Evolutionary conservation across 83 land plant genomes (phyloP).

Genomic region (Thuja plicata): DNA sequence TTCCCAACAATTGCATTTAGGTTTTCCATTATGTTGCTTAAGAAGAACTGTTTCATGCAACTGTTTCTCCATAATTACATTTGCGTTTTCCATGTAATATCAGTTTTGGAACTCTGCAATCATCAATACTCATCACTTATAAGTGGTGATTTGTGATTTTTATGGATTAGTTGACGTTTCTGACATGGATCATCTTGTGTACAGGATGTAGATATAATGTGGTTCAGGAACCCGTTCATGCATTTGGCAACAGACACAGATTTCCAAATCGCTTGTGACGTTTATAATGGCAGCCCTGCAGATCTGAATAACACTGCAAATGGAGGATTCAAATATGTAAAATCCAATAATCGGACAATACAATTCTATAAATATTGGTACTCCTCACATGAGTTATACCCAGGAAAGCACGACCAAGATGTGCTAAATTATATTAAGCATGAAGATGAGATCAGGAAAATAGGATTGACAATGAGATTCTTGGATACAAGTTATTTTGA

Average conservation of each 20-base stretch:
- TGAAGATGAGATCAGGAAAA: constrained; percentile 28
- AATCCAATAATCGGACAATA: constrained; percentile 48
- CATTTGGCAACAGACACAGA: constrained; percentile 38
- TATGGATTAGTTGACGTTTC: neutral
- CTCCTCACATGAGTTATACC: constrained; percentile 28
- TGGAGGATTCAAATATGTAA: constrained; percentile 50
- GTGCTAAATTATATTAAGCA: constrained; percentile 60
- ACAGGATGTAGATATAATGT: constrained; percentile 73
- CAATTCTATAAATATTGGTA: constrained; percentile 63
- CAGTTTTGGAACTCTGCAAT: no score
- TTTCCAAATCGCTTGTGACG: constrained; percentile 60
- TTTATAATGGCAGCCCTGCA: constrained; percentile 29
- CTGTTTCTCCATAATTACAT: no score
- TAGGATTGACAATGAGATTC: constrained; percentile 50
- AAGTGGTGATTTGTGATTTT: neutral
- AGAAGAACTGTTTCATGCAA: no score
- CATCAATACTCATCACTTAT: neutral
- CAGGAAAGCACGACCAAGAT: constrained; percentile 54
- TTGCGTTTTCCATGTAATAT: no score
- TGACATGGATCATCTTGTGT: constrained; percentile 6
- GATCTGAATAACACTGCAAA: constrained; percentile 41
- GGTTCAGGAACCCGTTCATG: constrained; percentile 62
- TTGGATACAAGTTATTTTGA: constrained; percentile 61
- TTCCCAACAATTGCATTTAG: no score
- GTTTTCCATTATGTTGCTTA: no score